Evolutionary conservation across 2,329 filamentous ascomycete genomes (phyloP).

Genomic region (Zasmidium angulare): DNA sequence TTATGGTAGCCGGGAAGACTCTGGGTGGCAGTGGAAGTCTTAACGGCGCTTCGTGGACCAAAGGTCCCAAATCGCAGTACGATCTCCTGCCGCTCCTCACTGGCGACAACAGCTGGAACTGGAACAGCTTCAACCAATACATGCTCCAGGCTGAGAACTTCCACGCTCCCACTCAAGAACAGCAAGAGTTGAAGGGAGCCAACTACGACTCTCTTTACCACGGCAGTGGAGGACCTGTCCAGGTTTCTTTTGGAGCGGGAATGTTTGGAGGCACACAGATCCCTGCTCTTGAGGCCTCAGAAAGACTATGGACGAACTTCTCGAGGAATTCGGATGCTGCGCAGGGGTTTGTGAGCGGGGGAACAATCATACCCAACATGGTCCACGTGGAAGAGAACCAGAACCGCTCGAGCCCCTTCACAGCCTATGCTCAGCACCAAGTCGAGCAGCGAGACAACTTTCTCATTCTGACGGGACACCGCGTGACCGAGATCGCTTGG

Average conservation of each 20-base stretch:
- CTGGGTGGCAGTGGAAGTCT: constrained; percentile 29
- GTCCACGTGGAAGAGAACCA: constrained; percentile 21
- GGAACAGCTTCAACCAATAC: constrained; percentile 25
- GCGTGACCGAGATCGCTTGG: constrained; percentile 27
- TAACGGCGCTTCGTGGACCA: constrained; percentile 32
- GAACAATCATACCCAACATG: constrained; percentile 30
- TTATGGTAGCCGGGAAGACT: constrained; percentile 28
- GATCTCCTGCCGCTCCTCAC: constrained; percentile 30
- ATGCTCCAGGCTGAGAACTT: constrained; percentile 30
- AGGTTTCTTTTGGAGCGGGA: constrained; percentile 25
- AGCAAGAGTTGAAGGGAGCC: constrained; percentile 23
- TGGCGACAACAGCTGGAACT: constrained; percentile 29
- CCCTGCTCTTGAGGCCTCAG: constrained; percentile 24
- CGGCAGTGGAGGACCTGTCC: constrained; percentile 20
- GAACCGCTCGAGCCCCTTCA: constrained; percentile 30
- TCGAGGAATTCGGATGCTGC: constrained; percentile 24
- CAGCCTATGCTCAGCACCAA: constrained; percentile 26
- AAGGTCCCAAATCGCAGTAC: constrained; percentile 29
- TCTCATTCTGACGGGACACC: constrained; percentile 28
- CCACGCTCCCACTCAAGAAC: constrained; percentile 17
- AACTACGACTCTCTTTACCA: constrained; percentile 16
- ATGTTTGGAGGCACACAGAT: constrained; percentile 29
- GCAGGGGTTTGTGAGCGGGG: constrained; percentile 24
- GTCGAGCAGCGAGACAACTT: constrained; percentile 26
- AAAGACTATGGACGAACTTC: constrained; percentile 22